Conservation (phyloP, 163 green algal genomes). For the Chlorella variabilis region DNA sequence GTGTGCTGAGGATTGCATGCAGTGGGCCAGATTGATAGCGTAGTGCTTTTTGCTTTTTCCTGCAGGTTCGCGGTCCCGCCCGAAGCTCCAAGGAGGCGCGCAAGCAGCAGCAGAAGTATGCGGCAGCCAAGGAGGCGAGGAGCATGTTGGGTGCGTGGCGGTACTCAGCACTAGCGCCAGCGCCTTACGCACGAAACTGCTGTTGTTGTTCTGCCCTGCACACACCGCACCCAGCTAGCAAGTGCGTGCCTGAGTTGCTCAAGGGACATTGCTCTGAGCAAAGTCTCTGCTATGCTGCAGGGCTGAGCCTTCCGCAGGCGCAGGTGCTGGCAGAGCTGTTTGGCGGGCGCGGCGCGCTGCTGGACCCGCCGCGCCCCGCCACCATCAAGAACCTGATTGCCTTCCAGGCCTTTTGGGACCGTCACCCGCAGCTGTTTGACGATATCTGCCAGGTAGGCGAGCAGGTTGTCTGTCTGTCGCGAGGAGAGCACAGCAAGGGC, state of each 20-base stretch:
- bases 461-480: too few species aligned
- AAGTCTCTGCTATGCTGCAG: conserved; percentile 18
- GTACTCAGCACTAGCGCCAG: too few species aligned
- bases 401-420: conserved; percentile 51
- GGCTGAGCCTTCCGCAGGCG: conserved; percentile 57
- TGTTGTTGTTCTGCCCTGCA: too few species aligned
- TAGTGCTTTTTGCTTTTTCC: too few species aligned
- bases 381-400: conserved; percentile 58
- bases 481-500: too few species aligned
- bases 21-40: too few species aligned
- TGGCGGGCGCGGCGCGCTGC: conserved; percentile 24
- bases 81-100: conserved; percentile 46
- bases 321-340: conserved; percentile 59
- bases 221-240: too few species aligned
- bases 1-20: not conserved
- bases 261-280: too few species aligned
- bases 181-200: too few species aligned
- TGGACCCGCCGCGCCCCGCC: conserved; percentile 34
- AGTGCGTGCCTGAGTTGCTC: too few species aligned
- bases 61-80: conserved; percentile 35
- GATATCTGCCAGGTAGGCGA: conserved; percentile 47
- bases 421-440: conserved; percentile 45
- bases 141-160: conserved; percentile 61
- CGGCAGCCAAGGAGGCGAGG: conserved; percentile 64
- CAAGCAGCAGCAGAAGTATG: conserved; percentile 53